phyloP scores from a whole-genome alignment of 2,329 filamentous ascomycete genomes.

The Cytospora mali region DNA sequence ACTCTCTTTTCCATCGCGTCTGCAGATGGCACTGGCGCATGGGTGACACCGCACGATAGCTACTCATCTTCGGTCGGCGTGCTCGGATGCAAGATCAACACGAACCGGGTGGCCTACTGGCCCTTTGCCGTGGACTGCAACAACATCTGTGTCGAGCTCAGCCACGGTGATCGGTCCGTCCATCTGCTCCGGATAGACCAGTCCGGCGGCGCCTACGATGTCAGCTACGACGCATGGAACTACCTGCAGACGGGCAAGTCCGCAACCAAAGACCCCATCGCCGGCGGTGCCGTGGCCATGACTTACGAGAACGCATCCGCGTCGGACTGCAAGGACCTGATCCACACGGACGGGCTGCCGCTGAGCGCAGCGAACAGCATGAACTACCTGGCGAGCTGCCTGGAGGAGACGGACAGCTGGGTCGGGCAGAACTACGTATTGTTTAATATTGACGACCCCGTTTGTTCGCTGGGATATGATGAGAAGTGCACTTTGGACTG shows the following conservation, averaged over 20 bases:
- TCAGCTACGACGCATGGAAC: constrained; percentile 60
- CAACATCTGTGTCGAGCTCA: constrained; percentile 58
- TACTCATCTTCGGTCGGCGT: constrained; percentile 60
- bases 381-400: constrained; percentile 53
- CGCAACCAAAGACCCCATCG: constrained; percentile 48
- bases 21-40: constrained; percentile 32
- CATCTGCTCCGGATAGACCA: constrained; percentile 60
- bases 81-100: constrained; percentile 61
- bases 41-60: constrained; percentile 56
- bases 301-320: constrained; percentile 48
- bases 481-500: constrained; percentile 50
- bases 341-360: constrained; percentile 44
- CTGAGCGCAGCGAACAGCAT: constrained; percentile 54
- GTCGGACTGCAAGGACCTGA: constrained; percentile 50
- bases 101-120: constrained; percentile 63
- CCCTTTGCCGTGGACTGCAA: constrained; percentile 53
- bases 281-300: constrained; percentile 54
- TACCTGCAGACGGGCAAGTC: constrained; percentile 50
- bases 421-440: constrained; percentile 51
- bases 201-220: constrained; percentile 57
- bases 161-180: constrained; percentile 50
- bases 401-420: constrained; percentile 45
- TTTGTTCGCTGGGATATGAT: constrained; percentile 50
- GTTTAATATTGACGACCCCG: constrained; percentile 54
- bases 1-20: background rate